phyloP scores from a whole-genome alignment of 805 yeast species.

The Torulaspora microellipsoides region DNA sequence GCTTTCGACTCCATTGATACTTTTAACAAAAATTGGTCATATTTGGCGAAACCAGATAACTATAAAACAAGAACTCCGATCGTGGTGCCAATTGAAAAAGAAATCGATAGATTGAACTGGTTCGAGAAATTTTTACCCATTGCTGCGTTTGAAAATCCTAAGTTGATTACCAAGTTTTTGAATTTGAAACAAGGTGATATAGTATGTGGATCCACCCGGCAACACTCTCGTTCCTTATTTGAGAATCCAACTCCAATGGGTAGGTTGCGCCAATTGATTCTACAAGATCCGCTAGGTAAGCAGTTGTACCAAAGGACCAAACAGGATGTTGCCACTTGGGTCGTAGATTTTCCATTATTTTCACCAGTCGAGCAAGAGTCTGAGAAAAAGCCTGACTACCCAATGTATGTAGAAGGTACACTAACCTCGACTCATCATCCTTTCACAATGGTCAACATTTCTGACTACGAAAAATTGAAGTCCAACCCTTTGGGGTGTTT shows the following conservation, averaged over 20 bases:
- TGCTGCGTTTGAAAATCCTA: slow-evolving; percentile 34
- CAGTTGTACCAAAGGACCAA: slow-evolving; percentile 20
- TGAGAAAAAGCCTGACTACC: slow-evolving; percentile 42
- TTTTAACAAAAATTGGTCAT: slow-evolving; percentile 34
- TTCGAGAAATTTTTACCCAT: slow-evolving; percentile 29
- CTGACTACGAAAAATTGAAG: slow-evolving; percentile 55
- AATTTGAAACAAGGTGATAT: slow-evolving; percentile 62
- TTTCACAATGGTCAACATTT: slow-evolving; percentile 82
- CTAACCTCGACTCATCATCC: slow-evolving; percentile 91
- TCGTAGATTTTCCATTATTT: slow-evolving; percentile 88
- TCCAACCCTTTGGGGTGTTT: slow-evolving; percentile 56
- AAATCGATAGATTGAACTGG: slow-evolving; percentile 44
- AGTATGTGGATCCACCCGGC: slow-evolving; percentile 72
- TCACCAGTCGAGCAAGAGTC: slow-evolving; percentile 55
- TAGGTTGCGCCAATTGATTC: slow-evolving; percentile 69
- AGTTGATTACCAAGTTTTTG: slow-evolving; percentile 34
- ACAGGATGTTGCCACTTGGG: slow-evolving; percentile 64
- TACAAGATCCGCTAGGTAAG: slow-evolving; percentile 45
- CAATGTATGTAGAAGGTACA: slow-evolving; percentile 47
- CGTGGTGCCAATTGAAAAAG: slow-evolving; percentile 46
- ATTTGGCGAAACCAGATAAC: slow-evolving; percentile 38
- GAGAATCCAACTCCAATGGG: slow-evolving; percentile 97
- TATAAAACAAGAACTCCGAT: slow-evolving; percentile 58
- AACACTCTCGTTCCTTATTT: slow-evolving; percentile 50
- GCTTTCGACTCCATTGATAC: slow-evolving; percentile 38